Base-by-base conservation (phyloP, 2,329 filamentous ascomycete genomes). In the Neonectria neomacrospora region DNA sequence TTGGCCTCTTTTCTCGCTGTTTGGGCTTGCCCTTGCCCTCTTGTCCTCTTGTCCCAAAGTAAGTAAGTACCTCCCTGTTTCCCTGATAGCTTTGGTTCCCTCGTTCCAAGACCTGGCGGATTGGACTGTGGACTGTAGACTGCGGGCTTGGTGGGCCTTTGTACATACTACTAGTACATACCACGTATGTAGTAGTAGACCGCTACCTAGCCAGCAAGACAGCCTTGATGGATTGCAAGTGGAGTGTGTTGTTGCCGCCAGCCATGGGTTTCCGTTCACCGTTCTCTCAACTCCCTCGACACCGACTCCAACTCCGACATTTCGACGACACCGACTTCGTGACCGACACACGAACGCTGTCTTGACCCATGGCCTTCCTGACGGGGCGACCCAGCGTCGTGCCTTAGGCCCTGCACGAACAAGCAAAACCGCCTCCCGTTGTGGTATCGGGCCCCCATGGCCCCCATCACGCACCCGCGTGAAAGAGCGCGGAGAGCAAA, bases 221-320 rank as follows among this genome's bases (percentile, higher is more conserved):
- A 58, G 67, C 54, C 63, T 65, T 47, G 65, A 67, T 62, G 63
- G 61, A 62, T 68, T 64, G 63, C 59, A 11, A 58, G 70, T 72
- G 68, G 70, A 71, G 64, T 44, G 54, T 42, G 34, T 42, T 26
- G 41, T 55, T 52, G 54, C 54, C 53, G 39, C 57, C 52, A 68
- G 62, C 32, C 28, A 55, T 32, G 37, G 45, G 45, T 56, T 67
- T 59, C 62, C 64, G 56, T 55, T 67, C 67, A 70, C 69, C 65
- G 70, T 67, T 66, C 41, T 48, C 10, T 61, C 58, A 65, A 59
- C 56, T 54, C 58, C 63, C 60, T 68, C 61, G 70, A 72, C 70
- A 72, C 70, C 69, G 69, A 71, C 69, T 63, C 67, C 68, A 69
- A 67, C 60, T 64, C 67, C 69, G 67, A 72, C 67, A 60, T 56